Evolutionary conservation across 371 early-diverging fungal species (phyloP), one percentile per base, ranked within the genome.

Genomic region (Apophysomyces elegans): DNA sequence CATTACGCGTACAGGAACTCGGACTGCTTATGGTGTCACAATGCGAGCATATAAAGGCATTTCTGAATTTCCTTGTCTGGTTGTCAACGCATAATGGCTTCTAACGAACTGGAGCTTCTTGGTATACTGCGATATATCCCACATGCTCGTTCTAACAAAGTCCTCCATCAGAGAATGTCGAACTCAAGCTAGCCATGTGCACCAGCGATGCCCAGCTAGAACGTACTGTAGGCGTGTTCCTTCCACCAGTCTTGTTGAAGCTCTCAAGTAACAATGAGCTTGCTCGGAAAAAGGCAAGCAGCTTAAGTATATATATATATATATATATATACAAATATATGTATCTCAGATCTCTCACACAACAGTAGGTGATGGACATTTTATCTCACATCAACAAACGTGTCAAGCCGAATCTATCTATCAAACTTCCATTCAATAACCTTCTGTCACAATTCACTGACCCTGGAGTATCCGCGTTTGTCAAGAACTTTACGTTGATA

Each of bases 101-200:
- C 54, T 7, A 50, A 50, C 21, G 54, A 50, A 50, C 21, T 50
- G 21, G 54, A 50, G 16, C 54, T 50, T 21, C 54, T 50, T 50
- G 54, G 54, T 50, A 50, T 8, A n/a, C 54, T 21, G 1, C 13
- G 41, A 41, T 50, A 18, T 21, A 9, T 45, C 6, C 8, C 46
- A 21, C 9, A 9, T 7, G 16, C 5, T 21, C 21, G 11, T 18
- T 21, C 5, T 18, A 21, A 7, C 21, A 21, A 50, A 50, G 16
- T n/a, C 7, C 5, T 47, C 21, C 18, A 18, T 50, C 89, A 65
- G 96, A 95, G 62, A 91, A 86, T 50, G 95, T 95, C 46, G 95
- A 94, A 78, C 73, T 96, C 37, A 86, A 90, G 41, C 85, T 96
- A 58, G 96, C 95, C n/a, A 71, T 96, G 68, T 89, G 94, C 21